These are phyloP conservation scores for Aureobasidium musti DNA, from an alignment of 2,329 filamentous ascomycete genomes.

Conservation along the genomic window DNA sequence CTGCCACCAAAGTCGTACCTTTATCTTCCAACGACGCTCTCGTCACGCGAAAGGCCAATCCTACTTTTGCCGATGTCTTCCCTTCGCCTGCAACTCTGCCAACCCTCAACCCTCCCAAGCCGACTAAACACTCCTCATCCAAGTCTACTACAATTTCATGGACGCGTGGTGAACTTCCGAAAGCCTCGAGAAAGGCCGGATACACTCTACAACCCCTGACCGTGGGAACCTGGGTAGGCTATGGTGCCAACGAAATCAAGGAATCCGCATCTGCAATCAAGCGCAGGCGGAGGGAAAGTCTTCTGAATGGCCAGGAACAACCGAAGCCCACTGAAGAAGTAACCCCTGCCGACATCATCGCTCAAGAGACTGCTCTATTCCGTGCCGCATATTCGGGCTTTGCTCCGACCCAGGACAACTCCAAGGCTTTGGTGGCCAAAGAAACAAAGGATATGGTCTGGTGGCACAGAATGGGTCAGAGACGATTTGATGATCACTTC, in stretches of 20 bases:
- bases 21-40: slow-evolving; percentile 45
- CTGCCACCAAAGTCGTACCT: slow-evolving; percentile 66
- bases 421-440: slow-evolving; percentile 68
- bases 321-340: slow-evolving; percentile 32
- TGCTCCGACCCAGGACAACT: slow-evolving; percentile 73
- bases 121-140: slow-evolving; percentile 69
- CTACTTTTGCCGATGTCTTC: slow-evolving; percentile 73
- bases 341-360: slow-evolving; percentile 46
- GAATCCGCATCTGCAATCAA: slow-evolving; percentile 62
- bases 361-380: slow-evolving; percentile 69
- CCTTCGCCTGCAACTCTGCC: slow-evolving; percentile 66
- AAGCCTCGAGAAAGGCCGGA: slow-evolving; percentile 49
- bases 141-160: slow-evolving; percentile 54
- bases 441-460: slow-evolving; percentile 68
- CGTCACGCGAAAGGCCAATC: slow-evolving; percentile 56
- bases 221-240: slow-evolving; percentile 66
- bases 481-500: slow-evolving; percentile 65
- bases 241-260: slow-evolving; percentile 49
- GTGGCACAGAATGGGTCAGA: slow-evolving; percentile 70
- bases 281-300: slow-evolving; percentile 70
- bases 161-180: slow-evolving; percentile 54
- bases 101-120: slow-evolving; percentile 67
- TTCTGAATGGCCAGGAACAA: slow-evolving; percentile 66
- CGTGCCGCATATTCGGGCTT: slow-evolving; percentile 78
- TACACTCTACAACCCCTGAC: slow-evolving; percentile 69